Conservation (phyloP, 208 protist genomes). For the Wallacemonas sp. region DNA sequence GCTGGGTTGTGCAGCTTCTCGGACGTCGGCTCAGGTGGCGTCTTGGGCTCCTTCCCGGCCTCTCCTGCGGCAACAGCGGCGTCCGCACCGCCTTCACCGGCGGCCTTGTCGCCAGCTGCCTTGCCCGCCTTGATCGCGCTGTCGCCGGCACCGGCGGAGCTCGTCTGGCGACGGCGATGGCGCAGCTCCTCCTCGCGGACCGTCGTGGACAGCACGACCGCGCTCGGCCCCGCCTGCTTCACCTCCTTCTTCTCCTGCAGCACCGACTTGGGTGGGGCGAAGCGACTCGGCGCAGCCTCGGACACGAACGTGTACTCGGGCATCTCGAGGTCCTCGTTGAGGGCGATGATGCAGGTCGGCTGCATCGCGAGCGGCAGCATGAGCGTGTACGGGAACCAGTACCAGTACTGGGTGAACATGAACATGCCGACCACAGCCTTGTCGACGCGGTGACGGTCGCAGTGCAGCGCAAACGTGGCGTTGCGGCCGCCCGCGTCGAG, state of each 20-base stretch:
- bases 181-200: slow-evolving; percentile 84
- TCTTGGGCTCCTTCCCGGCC: slow-evolving; percentile 36
- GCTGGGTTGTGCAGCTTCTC: slow-evolving; percentile 81
- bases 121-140: slow-evolving; percentile 9
- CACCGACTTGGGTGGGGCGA: slow-evolving; percentile 87
- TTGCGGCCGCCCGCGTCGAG: slow-evolving; percentile 98
- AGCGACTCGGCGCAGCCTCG: slow-evolving; percentile 93
- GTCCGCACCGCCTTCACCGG: neutral
- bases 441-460: slow-evolving; percentile 93
- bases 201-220: slow-evolving; percentile 88
- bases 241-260: slow-evolving; percentile 88
- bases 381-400: slow-evolving; percentile 98
- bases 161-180: slow-evolving; percentile 37
- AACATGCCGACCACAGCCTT: slow-evolving; percentile 97
- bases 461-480: slow-evolving; percentile 95
- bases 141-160: slow-evolving; percentile 3
- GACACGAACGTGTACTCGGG: slow-evolving; percentile 93
- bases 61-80: no score
- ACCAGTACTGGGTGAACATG: slow-evolving; percentile 99
- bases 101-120: slow-evolving; percentile 10
- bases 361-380: slow-evolving; percentile 97
- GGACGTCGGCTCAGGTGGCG: slow-evolving; percentile 43
- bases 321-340: slow-evolving; percentile 97
- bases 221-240: slow-evolving; percentile 55
- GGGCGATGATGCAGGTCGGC: slow-evolving; percentile 97